Percentiles rank a stretch among this genome's conserved stretches.
Conservation (phyloP, 352 stramenopile genomes). For the Globisporangium nunn region DNA sequence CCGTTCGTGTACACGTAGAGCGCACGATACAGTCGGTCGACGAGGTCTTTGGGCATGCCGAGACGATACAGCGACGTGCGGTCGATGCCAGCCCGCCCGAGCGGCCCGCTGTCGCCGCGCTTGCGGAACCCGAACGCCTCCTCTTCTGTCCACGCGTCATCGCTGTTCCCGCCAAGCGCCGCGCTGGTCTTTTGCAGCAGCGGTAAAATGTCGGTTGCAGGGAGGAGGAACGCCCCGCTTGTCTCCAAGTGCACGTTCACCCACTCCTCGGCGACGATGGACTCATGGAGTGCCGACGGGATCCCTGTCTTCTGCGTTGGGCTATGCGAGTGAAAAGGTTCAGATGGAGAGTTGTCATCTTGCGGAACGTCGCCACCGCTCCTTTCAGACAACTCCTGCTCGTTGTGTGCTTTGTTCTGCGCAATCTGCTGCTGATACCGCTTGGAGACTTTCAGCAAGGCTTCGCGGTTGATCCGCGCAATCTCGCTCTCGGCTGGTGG, state of each 20-base stretch:
- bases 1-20: slow-evolving; percentile 83
- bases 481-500: slow-evolving; percentile 69
- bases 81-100: slow-evolving; percentile 64
- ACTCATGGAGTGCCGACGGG: slow-evolving; percentile 43
- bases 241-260: slow-evolving; percentile 72
- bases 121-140: slow-evolving; percentile 47
- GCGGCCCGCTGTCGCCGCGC: slow-evolving; percentile 22
- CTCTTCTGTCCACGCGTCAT: slow-evolving; percentile 30
- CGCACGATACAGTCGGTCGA: slow-evolving; percentile 72
- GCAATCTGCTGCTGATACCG: slow-evolving; percentile 9
- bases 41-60: slow-evolving; percentile 69
- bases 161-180: slow-evolving; percentile 10
- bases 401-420: slow-evolving; percentile 7
- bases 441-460: slow-evolving; percentile 17
- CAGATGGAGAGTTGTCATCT: not conserved
- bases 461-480: slow-evolving; percentile 54
- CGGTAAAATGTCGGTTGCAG: slow-evolving; percentile 32
- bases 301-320: slow-evolving; percentile 20
- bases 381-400: not conserved
- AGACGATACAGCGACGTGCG: slow-evolving; percentile 60
- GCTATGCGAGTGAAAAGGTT: slow-evolving; percentile 1
- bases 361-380: not conserved
- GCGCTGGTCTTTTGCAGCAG: slow-evolving; percentile 28
- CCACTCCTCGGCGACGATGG: slow-evolving; percentile 71
- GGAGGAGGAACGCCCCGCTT: slow-evolving; percentile 40